phyloP scores from a whole-genome alignment of 2,329 filamentous ascomycete species.

The Paracorniculantispora psalliotae region DNA sequence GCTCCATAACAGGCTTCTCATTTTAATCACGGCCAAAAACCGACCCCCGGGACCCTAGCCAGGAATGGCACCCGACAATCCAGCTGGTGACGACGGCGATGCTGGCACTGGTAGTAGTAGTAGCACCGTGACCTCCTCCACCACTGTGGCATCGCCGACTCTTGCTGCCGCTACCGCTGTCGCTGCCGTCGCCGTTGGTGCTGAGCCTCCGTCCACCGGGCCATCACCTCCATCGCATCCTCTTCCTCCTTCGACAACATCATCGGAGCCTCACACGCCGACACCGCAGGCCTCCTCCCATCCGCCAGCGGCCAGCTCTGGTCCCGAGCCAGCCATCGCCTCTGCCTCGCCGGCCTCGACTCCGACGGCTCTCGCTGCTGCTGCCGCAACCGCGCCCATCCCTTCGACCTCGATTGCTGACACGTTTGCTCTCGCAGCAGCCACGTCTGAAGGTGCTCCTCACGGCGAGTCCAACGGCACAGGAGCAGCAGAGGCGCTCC shows the following conservation, averaged over 20 bases:
- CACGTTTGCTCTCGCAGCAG: neutral
- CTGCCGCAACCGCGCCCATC: neutral
- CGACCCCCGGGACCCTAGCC: constrained; percentile 11
- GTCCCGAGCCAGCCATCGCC: neutral
- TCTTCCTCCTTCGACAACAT: constrained; percentile 7
- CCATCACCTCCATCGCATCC: constrained; percentile 10
- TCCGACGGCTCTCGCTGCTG: neutral
- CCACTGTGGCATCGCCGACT: constrained; percentile 3
- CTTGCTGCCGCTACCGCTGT: constrained; percentile 15
- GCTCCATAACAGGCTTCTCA: constrained; percentile 13
- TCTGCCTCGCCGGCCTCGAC: constrained; percentile 1
- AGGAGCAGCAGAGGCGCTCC: neutral
- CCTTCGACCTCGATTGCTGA: neutral
- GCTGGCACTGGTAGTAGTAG: too few relatives aligned
- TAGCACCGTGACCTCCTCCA: constrained; percentile 3
- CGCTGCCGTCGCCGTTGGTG: neutral
- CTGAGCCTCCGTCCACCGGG: neutral
- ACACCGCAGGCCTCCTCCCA: neutral
- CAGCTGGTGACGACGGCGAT: constrained; percentile 10
- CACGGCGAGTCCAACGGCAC: neutral
- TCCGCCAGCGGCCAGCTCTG: neutral
- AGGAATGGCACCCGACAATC: constrained; percentile 11
- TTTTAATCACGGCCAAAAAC: constrained; percentile 11
- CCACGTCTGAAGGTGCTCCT: constrained; percentile 1
- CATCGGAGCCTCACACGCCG: neutral